Percentiles rank a stretch among this genome's conserved stretches.
These are phyloP conservation scores for Amanita pseudoporphyria DNA, from an alignment of 768 basidiomycete species.

Conservation along the genomic window DNA sequence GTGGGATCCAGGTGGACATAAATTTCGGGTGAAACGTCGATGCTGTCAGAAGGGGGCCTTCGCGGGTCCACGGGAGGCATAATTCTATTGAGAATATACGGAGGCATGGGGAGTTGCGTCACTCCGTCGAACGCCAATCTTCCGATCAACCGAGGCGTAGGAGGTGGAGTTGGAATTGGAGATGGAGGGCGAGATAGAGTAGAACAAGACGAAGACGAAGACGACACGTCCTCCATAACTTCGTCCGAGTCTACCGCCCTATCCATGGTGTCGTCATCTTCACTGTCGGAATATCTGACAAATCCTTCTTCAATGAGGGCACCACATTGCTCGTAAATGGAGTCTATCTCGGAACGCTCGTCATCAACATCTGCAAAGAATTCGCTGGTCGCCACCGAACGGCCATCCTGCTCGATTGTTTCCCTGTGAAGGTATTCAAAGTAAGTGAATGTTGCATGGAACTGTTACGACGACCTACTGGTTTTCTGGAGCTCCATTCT, in stretches of 20 bases:
- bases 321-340: neutral
- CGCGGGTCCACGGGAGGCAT: neutral
- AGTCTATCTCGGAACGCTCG: neutral
- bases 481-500: neutral
- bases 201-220: neutral
- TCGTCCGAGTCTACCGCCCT: neutral
- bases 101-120: neutral
- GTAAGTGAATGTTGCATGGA: neutral
- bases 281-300: neutral
- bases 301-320: constrained; percentile 1
- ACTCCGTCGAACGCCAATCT: neutral
- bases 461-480: neutral
- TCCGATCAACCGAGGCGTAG: neutral
- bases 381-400: neutral
- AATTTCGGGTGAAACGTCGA: neutral
- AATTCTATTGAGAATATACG: neutral
- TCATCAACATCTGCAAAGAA: neutral
- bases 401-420: neutral
- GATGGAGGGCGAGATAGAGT: neutral
- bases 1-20: neutral
- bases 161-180: neutral
- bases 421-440: neutral
- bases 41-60: neutral
- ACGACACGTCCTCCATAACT: neutral
- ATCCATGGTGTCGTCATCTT: neutral